Base-by-base conservation (phyloP, 352 stramenopile genomes). In the Phytophthora macrochlamydospora region DNA sequence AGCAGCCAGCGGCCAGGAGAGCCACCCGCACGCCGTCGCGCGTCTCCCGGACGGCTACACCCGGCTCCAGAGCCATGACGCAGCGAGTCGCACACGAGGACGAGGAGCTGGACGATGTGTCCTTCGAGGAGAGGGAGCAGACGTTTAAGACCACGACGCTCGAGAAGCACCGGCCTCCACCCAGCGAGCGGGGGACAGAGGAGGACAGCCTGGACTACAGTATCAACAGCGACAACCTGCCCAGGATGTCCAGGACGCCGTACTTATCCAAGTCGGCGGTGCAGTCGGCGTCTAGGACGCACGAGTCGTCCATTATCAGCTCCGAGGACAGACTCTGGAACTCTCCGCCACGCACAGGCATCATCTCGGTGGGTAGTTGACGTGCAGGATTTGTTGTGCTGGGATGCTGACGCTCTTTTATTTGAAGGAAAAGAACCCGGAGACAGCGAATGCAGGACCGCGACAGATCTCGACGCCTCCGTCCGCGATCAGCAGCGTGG, bases 121-220 rank as follows among this genome's bases (percentile, higher is more conserved):
- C 78, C 13, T 78, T 89, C 11, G 71, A 83, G 11, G 74, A 62
- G 31, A 79, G 76, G 29, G 77, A 88, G 37, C 67, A 89, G 58
- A 79, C 67, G 4, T 92, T 93, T 71, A 90, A 90, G 73, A 93
- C 85, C 11, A 92, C 83, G 50, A 92, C 78, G 55, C 76, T 93
- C 14, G 62, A 78, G 45, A 65, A 78, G 9, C 67, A 79, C 14
- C 63, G 70, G 56, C 67, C 74, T 1, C 56, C 45, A 11, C 13
- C 57, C 3, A 60, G 45, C 7, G 67, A 57, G 32, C 40, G 14
- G 4, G 59, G 55, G 28, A 70, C 65, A 28, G 65, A 89, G 8
- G 81, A 84, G 2, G 73, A 88, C 35, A 91, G 76, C 48, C 59
- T 90, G 5, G 79, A 86, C 59, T 62, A 73, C 33, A 93, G 81